Evolutionary conservation across 345 rosid species (phyloP).

Genomic region (Boechera retrofracta): DNA sequence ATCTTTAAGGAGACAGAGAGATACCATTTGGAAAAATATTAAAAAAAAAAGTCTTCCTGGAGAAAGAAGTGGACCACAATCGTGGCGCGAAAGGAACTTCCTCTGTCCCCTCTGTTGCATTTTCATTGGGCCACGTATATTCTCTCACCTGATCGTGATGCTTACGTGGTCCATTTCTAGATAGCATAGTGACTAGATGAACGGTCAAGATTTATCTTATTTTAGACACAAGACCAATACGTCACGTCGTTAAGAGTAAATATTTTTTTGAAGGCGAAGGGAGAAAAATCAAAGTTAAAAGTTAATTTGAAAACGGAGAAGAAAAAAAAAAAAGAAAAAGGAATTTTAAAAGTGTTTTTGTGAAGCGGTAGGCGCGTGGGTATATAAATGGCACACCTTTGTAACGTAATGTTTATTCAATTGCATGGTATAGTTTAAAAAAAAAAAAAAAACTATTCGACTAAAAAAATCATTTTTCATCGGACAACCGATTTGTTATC

Average conservation of each 20-base stretch:
- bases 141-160: background rate
- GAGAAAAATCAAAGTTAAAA: conserved; percentile 35
- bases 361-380: conserved; percentile 47
- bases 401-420: conserved; percentile 42
- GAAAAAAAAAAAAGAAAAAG: background rate
- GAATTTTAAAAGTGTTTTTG: conserved; percentile 32
- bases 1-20: conserved; percentile 9
- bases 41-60: background rate
- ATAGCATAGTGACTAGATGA: conserved; percentile 12
- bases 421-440: conserved; percentile 21
- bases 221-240: conserved; percentile 33
- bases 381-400: conserved; percentile 36
- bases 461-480: background rate
- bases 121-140: conserved; percentile 54
- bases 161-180: conserved; percentile 47
- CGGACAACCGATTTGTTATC: conserved; percentile 8
- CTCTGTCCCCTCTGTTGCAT: conserved; percentile 32
- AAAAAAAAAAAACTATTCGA: conserved; percentile 6
- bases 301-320: conserved; percentile 16
- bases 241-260: conserved; percentile 45
- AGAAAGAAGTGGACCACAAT: conserved; percentile 46
- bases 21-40: background rate
- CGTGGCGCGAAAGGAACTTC: conserved; percentile 61
- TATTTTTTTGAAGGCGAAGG: background rate
- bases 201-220: conserved; percentile 50